A percentile compares a stretch with the other conserved stretches of the same genome.
Conservation (phyloP, 306 rosid genomes). For the Rosa chinensis region DNA sequence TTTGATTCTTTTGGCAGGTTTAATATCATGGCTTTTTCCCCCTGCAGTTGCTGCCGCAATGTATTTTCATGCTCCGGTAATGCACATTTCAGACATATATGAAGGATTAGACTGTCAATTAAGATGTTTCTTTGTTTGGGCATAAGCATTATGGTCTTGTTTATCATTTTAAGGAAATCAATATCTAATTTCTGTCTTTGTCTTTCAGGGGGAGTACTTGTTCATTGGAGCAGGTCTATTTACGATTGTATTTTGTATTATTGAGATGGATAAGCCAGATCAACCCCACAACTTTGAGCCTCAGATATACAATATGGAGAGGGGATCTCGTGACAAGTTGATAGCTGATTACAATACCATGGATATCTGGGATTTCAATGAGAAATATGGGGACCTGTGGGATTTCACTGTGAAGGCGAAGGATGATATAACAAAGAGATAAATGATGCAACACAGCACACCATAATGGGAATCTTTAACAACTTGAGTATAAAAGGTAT, state of each 20-base stretch:
- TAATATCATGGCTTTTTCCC: slow-evolving; percentile 86
- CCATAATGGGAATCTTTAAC: slow-evolving; percentile 16
- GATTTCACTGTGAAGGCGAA: slow-evolving; percentile 69
- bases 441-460: slow-evolving; percentile 7
- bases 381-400: slow-evolving; percentile 90
- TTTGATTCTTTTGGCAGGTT: slow-evolving; percentile 46
- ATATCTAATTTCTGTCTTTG: not conserved
- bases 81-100: not conserved
- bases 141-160: not conserved
- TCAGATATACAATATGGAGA: slow-evolving; percentile 91
- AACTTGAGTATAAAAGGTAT: slow-evolving; percentile 20
- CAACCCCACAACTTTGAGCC: slow-evolving; percentile 94
- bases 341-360: slow-evolving; percentile 82
- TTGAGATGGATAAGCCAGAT: slow-evolving; percentile 97
- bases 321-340: slow-evolving; percentile 88
- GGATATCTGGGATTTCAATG: slow-evolving; percentile 94
- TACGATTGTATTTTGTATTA: slow-evolving; percentile 72
- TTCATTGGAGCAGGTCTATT: slow-evolving; percentile 81
- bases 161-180: not conserved
- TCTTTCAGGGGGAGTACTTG: slow-evolving; percentile 79
- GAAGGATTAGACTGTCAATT: slow-evolving; percentile 8
- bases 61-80: slow-evolving; percentile 82
- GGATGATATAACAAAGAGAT: slow-evolving; percentile 60
- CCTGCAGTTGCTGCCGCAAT: slow-evolving; percentile 82
- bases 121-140: not conserved